phyloP scores from a whole-genome alignment of 2,329 filamentous ascomycete genomes.

The Diatrype stigma region DNA sequence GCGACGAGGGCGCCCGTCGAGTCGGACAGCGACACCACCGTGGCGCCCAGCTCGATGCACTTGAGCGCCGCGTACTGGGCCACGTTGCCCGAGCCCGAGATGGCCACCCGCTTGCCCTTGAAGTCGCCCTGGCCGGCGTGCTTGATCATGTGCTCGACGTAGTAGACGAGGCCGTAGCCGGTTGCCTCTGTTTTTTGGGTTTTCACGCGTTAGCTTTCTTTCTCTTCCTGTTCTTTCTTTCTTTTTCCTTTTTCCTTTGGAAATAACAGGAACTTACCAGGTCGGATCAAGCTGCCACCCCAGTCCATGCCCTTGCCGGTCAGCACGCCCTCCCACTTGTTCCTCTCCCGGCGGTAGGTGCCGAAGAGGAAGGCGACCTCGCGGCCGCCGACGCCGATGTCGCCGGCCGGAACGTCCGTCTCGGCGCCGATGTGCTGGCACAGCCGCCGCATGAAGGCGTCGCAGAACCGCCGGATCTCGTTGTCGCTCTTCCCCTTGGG shows the following conservation, averaged over 20 bases:
- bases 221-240: background rate
- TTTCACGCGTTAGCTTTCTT: conserved; percentile 1
- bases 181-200: conserved; percentile 65
- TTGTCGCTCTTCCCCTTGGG: conserved; percentile 97
- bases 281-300: conserved; percentile 91
- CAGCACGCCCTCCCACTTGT: conserved; percentile 92
- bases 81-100: conserved; percentile 96
- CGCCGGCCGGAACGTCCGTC: conserved; percentile 93
- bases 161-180: conserved; percentile 94
- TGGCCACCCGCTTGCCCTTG: conserved; percentile 86
- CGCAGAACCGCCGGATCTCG: conserved; percentile 97
- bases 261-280: conserved; percentile 38
- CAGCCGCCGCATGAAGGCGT: conserved; percentile 92
- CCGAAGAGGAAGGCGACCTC: conserved; percentile 96
- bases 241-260: background rate
- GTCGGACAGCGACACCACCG: conserved; percentile 89
- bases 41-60: conserved; percentile 91
- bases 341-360: conserved; percentile 81
- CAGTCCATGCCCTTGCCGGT: conserved; percentile 92
- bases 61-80: conserved; percentile 97
- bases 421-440: conserved; percentile 94
- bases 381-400: conserved; percentile 88
- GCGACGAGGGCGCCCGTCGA: conserved; percentile 77
- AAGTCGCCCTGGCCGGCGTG: conserved; percentile 84
- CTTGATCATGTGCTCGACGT: conserved; percentile 92